These are phyloP conservation scores for Podospora pseudopauciseta DNA, from an alignment of 495 filamentous ascomycete species.

Conservation along the genomic window DNA sequence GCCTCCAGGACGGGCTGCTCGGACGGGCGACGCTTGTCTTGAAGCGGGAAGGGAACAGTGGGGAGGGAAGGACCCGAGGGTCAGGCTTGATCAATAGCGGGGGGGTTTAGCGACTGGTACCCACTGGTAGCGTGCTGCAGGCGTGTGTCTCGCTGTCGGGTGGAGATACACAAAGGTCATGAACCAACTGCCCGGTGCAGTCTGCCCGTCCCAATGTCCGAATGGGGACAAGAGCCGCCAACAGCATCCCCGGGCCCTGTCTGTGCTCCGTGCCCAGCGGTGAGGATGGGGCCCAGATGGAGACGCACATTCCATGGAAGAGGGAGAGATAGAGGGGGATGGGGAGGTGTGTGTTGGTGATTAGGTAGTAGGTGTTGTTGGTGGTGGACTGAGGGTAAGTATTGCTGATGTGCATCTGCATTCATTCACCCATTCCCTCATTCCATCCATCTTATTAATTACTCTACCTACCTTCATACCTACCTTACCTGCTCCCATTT, in stretches of 20 bases:
- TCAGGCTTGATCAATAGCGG: not conserved
- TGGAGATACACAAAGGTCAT: not conserved
- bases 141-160: too few relatives aligned
- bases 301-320: too few relatives aligned
- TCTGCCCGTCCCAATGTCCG: not conserved
- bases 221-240: not conserved
- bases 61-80: not conserved
- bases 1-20: not conserved
- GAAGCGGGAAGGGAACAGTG: constrained; percentile 1
- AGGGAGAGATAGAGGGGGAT: too few relatives aligned
- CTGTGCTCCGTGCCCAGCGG: not conserved
- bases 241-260: not conserved
- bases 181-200: constrained; percentile 3
- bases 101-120: too few relatives aligned
- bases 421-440: not conserved
- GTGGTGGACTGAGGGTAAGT: not conserved
- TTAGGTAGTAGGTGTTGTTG: too few relatives aligned
- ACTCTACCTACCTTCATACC: too few relatives aligned
- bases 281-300: too few relatives aligned
- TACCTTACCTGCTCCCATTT: not conserved
- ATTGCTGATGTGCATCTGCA: constrained; percentile 1
- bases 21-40: not conserved
- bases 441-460: too few relatives aligned
- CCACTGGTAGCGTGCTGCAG: too few relatives aligned
- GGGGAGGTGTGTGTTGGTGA: not conserved